Evolutionary conservation across 192 early-diverging fungal genomes (phyloP), one percentile per base, ranked within the genome.

Genomic region (Entrophospora sp.): DNA sequence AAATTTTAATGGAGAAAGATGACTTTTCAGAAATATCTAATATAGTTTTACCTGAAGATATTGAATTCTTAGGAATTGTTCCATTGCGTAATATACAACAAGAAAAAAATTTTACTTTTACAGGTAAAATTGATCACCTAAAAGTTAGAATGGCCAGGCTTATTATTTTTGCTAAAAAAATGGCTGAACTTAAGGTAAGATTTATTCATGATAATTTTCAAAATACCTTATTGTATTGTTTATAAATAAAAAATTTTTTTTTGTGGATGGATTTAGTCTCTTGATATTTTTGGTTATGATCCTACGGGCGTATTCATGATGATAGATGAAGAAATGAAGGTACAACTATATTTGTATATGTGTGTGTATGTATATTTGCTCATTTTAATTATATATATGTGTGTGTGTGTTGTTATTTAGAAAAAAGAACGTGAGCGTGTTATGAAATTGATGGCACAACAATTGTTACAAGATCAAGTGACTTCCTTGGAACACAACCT

Each of bases 241-340:
- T n/a, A n/a, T n/a, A n/a, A n/a, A n/a, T n/a, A n/a, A n/a, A n/a
- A n/a, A n/a, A n/a, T n/a, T n/a, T n/a, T 7, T 37, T 57, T 57
- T 66, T 46, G 8, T 53, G 10, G 28, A n/a, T 25, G 25, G 7
- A 43, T 40, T n/a, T 51, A 77, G 76, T 67, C 74, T 2, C 71
- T 78, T 64, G 69, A 63, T 34, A 71, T 78, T 31, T 58, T 78
- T 28, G 56, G 65, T 48, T 75, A 71, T 18, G 65, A 67, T 38
- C 44, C 40, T 2, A 67, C 68, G 45, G 65, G 68, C 22, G 72
- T 63, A 32, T 78, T 69, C 43, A 71, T 40, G 20, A 43, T 75
- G 5, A 58, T 76, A 43, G 77, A 78, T 40, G 74, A 75, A 55
- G 75, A 75, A 30, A 66, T 66, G 12, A 73, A 73, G 60, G 76